Conservation (phyloP, 257 asterid species). For the Przewalskia tangutica region DNA sequence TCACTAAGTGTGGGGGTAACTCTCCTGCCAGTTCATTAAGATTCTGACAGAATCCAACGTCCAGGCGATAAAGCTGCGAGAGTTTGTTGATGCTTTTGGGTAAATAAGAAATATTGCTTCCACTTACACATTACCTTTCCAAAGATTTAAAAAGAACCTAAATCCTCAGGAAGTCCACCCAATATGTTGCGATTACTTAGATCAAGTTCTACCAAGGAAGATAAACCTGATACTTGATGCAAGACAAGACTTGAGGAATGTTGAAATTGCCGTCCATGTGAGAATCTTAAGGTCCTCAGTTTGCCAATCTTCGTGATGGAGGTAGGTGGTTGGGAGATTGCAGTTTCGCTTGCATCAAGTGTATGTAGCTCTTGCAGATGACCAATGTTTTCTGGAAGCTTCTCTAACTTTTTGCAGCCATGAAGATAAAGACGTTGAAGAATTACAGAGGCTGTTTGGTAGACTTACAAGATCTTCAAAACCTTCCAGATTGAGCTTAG, state of each 20-base stretch:
- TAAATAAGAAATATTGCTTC: background rate
- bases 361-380: too few relatives aligned
- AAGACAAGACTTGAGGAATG: background rate
- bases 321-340: too few relatives aligned
- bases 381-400: background rate
- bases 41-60: too few relatives aligned
- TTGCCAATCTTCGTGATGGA: too few relatives aligned
- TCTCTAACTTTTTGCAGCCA: background rate
- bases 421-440: rapidly evolving
- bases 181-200: background rate
- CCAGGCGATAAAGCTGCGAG: background rate
- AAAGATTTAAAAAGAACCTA: background rate
- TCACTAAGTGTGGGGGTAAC: too few relatives aligned
- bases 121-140: background rate
- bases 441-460: background rate
- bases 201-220: background rate
- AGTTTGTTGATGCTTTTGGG: background rate
- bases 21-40: too few relatives aligned
- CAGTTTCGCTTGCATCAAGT: too few relatives aligned
- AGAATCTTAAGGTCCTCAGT: background rate
- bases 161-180: background rate
- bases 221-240: background rate
- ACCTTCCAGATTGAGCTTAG: too few relatives aligned
- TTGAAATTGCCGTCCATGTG: background rate
- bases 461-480: too few relatives aligned